These are phyloP conservation scores for Cinnamomum micranthum DNA, from an alignment of 164 flowering plant genomes.

Conservation along the genomic window DNA sequence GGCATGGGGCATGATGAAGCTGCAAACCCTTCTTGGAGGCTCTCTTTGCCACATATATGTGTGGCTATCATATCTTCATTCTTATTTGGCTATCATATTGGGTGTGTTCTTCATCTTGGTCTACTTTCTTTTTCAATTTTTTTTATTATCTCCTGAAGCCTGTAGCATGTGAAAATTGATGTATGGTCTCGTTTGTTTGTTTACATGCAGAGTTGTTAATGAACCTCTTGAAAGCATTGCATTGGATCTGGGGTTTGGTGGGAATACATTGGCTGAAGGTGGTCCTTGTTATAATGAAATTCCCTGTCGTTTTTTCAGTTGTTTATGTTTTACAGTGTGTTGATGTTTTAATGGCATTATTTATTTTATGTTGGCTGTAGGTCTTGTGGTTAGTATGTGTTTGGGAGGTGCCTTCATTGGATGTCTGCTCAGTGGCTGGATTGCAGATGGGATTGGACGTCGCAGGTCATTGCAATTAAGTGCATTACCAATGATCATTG, in stretches of 20 bases:
- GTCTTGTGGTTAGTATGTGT: conserved; percentile 93
- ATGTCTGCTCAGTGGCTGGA: conserved; percentile 78
- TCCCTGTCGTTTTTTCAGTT: background rate
- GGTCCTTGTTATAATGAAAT: conserved; percentile 29
- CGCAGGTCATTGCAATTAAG: conserved; percentile 91
- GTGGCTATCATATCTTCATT: conserved; percentile 70
- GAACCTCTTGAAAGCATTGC: conserved; percentile 92
- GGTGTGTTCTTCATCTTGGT: conserved; percentile 41
- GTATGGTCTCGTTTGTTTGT: background rate
- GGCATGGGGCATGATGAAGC: conserved; percentile 34
- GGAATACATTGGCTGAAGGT: conserved; percentile 91
- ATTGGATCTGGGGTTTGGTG: conserved; percentile 76
- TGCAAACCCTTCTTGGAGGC: conserved; percentile 67
- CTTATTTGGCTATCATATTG: conserved; percentile 88
- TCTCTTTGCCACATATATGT: conserved; percentile 63
- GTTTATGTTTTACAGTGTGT: background rate
- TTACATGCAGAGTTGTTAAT: conserved; percentile 70
- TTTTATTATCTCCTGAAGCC: background rate
- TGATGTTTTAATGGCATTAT: conserved; percentile 1
- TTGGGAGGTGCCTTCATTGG: conserved; percentile 91
- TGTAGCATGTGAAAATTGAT: background rate
- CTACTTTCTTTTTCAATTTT: background rate
- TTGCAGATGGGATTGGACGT: conserved; percentile 88
- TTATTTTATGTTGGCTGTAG: conserved; percentile 32
- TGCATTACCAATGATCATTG: conserved; percentile 91